phyloP scores from a whole-genome alignment of 768 basidiomycete genomes.

The Lentinula edodes region DNA sequence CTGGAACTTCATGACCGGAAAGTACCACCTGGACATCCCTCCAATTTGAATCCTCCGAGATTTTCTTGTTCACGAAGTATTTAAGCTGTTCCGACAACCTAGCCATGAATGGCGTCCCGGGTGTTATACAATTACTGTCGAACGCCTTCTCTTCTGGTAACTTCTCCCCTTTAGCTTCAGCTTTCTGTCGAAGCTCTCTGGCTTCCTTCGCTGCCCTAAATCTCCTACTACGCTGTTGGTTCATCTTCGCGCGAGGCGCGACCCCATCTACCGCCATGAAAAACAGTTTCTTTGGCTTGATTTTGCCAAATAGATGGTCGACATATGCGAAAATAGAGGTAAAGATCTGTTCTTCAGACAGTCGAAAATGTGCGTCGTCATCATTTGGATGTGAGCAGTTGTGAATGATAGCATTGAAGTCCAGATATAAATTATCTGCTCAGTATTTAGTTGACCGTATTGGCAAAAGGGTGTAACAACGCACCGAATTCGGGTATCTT shows the following conservation, averaged over 20 bases:
- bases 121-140: conserved; percentile 98
- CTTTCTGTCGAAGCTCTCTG: conserved; percentile 81
- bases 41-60: conserved; percentile 96
- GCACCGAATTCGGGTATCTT: conserved; percentile 97
- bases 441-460: conserved; percentile 10
- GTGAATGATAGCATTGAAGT: conserved; percentile 93
- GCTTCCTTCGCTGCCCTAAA: conserved; percentile 95
- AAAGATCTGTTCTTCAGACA: conserved; percentile 96
- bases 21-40: conserved; percentile 86
- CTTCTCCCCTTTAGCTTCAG: conserved; percentile 83
- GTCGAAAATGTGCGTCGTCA: conserved; percentile 89
- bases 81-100: conserved; percentile 86
- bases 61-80: conserved; percentile 98
- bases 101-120: conserved; percentile 97
- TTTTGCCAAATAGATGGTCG: conserved; percentile 93
- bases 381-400: conserved; percentile 97
- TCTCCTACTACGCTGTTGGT: conserved; percentile 90
- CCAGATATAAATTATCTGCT: conserved; percentile 84
- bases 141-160: conserved; percentile 93
- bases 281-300: conserved; percentile 95
- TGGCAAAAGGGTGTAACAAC: conserved; percentile 13
- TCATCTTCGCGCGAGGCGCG: conserved; percentile 98
- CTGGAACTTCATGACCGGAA: conserved; percentile 96
- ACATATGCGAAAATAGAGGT: conserved; percentile 96
- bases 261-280: conserved; percentile 99